These are phyloP conservation scores for Pseudogymnoascus sp. DNA, from an alignment of 2,329 filamentous ascomycete genomes.

Conservation along the genomic window DNA sequence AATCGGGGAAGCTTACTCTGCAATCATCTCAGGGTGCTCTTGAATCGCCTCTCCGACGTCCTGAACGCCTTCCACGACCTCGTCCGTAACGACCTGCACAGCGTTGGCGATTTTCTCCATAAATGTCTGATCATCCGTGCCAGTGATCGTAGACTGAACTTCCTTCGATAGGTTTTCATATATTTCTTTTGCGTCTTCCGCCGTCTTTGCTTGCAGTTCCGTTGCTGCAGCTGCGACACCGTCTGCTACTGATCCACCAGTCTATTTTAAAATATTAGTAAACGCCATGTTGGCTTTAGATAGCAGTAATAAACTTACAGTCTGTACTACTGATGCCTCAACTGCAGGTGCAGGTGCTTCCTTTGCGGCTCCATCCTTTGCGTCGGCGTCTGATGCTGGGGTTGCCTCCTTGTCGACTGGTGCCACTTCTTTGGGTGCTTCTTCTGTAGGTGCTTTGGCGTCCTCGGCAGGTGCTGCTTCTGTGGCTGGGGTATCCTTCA, in stretches of 20 bases:
- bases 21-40: constrained; percentile 21
- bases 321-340: not conserved
- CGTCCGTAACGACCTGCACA: constrained; percentile 16
- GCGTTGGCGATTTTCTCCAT: constrained; percentile 16
- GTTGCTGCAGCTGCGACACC: not conserved
- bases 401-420: not conserved
- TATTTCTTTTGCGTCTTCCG: constrained; percentile 17
- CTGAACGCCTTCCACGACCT: constrained; percentile 18
- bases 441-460: not conserved
- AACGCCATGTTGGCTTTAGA: not conserved
- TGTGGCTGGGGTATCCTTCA: not conserved
- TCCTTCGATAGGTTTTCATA: constrained; percentile 16
- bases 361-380: not conserved
- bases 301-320: not conserved
- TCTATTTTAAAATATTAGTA: not conserved
- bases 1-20: constrained; percentile 16
- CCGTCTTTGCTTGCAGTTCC: constrained; percentile 6
- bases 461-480: not conserved
- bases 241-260: constrained; percentile 8
- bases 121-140: constrained; percentile 11
- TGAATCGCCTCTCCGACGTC: constrained; percentile 18
- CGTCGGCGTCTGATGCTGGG: not conserved
- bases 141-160: constrained; percentile 14
- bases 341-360: not conserved
- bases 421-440: not conserved